These are phyloP conservation scores for Eucalyptus dawsonii DNA, from an alignment of 345 rosid genomes.

Conservation along the genomic window DNA sequence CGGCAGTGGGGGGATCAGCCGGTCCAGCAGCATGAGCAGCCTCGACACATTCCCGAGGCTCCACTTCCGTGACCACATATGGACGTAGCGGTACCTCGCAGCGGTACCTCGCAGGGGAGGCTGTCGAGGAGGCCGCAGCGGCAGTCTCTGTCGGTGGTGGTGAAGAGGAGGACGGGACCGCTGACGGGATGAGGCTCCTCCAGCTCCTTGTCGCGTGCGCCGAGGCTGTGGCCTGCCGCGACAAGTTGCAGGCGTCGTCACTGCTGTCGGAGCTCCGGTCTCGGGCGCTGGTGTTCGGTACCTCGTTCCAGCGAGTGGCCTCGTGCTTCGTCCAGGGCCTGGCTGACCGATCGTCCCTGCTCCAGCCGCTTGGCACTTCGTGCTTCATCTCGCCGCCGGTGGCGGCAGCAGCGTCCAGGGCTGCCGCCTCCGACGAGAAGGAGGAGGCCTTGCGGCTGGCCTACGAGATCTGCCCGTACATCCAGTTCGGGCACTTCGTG, in stretches of 20 bases:
- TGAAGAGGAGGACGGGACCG: constrained; percentile 12
- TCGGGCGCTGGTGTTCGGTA: constrained; percentile 40
- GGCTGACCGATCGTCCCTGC: constrained; percentile 27
- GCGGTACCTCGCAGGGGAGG: constrained; percentile 31
- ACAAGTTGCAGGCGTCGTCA: constrained; percentile 33
- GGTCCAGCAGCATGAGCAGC: constrained; percentile 18
- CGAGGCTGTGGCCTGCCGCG: constrained; percentile 66
- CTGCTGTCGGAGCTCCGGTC: constrained; percentile 38
- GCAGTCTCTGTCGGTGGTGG: constrained; percentile 2
- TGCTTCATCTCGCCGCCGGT: constrained; percentile 1
- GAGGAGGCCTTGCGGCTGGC: constrained; percentile 48
- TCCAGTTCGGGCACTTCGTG: constrained; percentile 46
- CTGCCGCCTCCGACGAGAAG: constrained; percentile 19
- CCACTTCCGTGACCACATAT: constrained; percentile 36
- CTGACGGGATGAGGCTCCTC: constrained; percentile 39
- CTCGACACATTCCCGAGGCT: constrained; percentile 6
- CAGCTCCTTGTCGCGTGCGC: constrained; percentile 52
- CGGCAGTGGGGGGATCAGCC: neutral
- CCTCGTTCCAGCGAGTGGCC: constrained; percentile 56
- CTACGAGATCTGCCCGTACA: constrained; percentile 49
- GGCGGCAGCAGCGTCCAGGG: constrained; percentile 15
- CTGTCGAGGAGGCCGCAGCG: constrained; percentile 30
- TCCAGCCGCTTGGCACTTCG: constrained; percentile 30
- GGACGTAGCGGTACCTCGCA: constrained; percentile 18
- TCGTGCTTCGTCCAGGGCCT: constrained; percentile 65